Conservation (phyloP, 257 asterid genomes). For the Solanum raphanifolium region DNA sequence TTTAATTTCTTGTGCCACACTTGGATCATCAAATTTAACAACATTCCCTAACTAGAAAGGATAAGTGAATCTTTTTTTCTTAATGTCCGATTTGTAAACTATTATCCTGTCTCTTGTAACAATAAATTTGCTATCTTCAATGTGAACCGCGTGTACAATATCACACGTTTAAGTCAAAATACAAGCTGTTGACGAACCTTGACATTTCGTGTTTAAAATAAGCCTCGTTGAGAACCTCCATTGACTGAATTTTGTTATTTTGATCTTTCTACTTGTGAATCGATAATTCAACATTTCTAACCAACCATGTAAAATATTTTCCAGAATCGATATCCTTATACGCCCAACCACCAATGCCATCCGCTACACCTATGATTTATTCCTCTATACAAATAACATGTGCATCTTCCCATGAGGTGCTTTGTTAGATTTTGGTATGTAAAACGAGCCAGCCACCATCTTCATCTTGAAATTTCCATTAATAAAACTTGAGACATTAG, state of each 20-base stretch:
- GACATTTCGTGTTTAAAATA: background rate
- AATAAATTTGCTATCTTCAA: constrained; percentile 18
- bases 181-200: constrained; percentile 19
- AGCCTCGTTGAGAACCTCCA: background rate
- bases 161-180: constrained; percentile 2
- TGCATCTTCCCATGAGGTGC: constrained; percentile 19
- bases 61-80: background rate
- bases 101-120: background rate
- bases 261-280: background rate
- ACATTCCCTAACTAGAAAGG: background rate
- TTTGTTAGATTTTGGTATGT: constrained; percentile 9
- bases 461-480: background rate
- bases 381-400: background rate
- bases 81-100: background rate
- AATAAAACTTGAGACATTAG: background rate
- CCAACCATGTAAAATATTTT: constrained; percentile 6
- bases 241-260: background rate
- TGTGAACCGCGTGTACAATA: constrained; percentile 6
- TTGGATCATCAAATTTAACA: background rate
- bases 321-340: constrained; percentile 7
- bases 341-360: constrained; percentile 19
- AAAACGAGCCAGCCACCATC: constrained; percentile 1
- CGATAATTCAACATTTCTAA: background rate
- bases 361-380: constrained; percentile 16
- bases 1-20: background rate